Evolutionary conservation across 2,329 filamentous ascomycete genomes (phyloP), one percentile per base, ranked within the genome.

Genomic region (Pyrenochaeta sp.): DNA sequence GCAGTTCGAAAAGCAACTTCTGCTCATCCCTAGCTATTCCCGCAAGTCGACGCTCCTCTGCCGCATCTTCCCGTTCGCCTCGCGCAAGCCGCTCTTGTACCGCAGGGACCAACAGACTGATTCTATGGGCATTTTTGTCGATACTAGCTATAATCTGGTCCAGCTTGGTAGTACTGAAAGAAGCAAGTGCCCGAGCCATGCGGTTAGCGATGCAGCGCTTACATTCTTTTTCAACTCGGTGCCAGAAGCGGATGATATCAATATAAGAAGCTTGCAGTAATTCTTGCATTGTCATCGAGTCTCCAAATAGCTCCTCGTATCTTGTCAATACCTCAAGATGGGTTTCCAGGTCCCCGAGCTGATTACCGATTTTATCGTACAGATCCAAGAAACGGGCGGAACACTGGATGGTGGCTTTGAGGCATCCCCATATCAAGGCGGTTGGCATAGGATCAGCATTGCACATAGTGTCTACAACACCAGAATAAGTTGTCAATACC

Each of bases 171-270:
- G 48, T 42, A 50, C 48, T 50, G 34, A 50, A 50, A 40, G 48
- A 50, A 28, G 48, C 36, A 37, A 50, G 24, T 50, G 48, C 48
- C 25, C 48, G 22, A 13, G 34, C 25, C 24, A 50, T 37, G 3
- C 48, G 48, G 19, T 50, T 50, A 28, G 48, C 48, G 32, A 50
- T 30, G 36, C 48, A 50, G n/a, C 48, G 48, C 13, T 30, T 50
- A 24, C 48, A 50, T 40, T 50, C 48, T 24, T 50, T 50, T 24
- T 50, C 48, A 5, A 50, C 48, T 24, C 48, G 48, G 27, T 40
- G 48, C 48, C 48, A 50, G 15, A 50, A 50, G 22, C 48, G 48
- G 24, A 50, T 50, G 48, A 50, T 50, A 24, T 40, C 48, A 19
- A 50, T 50, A 28, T 50, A 50, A 13, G 48, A 50, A 19, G 32